phyloP scores from a whole-genome alignment of 108 stramenopile genomes.

The Cyclostephanos tholiformis region DNA sequence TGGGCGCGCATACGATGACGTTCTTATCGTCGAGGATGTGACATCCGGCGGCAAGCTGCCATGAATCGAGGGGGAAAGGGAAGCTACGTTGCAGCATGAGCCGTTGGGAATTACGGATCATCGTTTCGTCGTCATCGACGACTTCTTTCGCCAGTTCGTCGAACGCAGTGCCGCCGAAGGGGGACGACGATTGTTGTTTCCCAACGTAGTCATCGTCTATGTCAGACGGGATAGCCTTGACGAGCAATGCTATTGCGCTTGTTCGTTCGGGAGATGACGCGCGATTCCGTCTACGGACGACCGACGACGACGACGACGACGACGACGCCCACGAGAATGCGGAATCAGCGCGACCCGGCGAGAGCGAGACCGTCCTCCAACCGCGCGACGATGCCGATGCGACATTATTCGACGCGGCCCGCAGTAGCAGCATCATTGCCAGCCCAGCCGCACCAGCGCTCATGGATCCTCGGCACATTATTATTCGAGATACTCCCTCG shows the following conservation, averaged over 20 bases:
- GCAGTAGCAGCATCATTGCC: not conserved
- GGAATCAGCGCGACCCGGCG: not conserved
- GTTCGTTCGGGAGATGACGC: not conserved
- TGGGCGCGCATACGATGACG: conserved; percentile 93
- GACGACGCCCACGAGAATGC: not conserved
- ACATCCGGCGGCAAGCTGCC: conserved; percentile 32
- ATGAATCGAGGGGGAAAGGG: conserved; percentile 37
- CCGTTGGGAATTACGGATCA: not conserved
- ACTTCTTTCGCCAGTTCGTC: not conserved
- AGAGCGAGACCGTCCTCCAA: not conserved
- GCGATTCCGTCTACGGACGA: not conserved
- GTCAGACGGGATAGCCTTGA: conserved; percentile 9
- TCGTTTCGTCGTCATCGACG: not conserved
- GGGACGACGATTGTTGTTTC: not conserved
- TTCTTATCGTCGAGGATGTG: conserved; percentile 61
- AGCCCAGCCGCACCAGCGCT: not conserved
- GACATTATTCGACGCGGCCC: not conserved
- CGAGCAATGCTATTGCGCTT: not conserved
- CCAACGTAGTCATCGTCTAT: not conserved
- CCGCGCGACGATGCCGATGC: not conserved
- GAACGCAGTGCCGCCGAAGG: not conserved
- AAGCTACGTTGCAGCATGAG: conserved; percentile 24
- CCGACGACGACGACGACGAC: not conserved
- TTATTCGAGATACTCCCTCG: not conserved
- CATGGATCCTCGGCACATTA: not conserved